Conservation (phyloP, 495 filamentous ascomycete genomes). For the Tuber aestivum region DNA sequence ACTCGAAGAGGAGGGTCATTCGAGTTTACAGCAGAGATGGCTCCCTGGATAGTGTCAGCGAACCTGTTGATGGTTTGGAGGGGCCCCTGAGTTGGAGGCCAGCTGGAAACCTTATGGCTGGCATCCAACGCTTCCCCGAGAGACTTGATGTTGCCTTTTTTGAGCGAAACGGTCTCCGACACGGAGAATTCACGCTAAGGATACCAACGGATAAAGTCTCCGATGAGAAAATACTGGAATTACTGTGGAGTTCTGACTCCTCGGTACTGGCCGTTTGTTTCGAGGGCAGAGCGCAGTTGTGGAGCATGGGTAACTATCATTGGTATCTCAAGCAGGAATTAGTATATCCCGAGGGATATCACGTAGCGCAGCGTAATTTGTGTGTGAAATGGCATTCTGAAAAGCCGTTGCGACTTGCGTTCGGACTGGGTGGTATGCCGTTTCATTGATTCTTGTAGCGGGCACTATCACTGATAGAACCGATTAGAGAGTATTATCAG, state of each 20-base stretch:
- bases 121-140: slow-evolving; percentile 65
- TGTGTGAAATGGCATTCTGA: slow-evolving; percentile 75
- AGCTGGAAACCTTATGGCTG: slow-evolving; percentile 78
- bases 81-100: slow-evolving; percentile 86
- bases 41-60: slow-evolving; percentile 79
- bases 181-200: slow-evolving; percentile 80
- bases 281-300: slow-evolving; percentile 74
- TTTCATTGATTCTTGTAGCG: slow-evolving; percentile 13
- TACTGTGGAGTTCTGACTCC: slow-evolving; percentile 88
- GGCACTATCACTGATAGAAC: slow-evolving; percentile 28
- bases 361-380: slow-evolving; percentile 42
- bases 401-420: slow-evolving; percentile 60
- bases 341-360: slow-evolving; percentile 43
- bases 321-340: slow-evolving; percentile 98
- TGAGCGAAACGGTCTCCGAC: slow-evolving; percentile 88
- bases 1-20: slow-evolving; percentile 63
- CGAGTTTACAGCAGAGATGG: slow-evolving; percentile 88
- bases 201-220: slow-evolving; percentile 54
- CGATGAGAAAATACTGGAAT: slow-evolving; percentile 54
- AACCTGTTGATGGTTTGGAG: slow-evolving; percentile 86
- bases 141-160: slow-evolving; percentile 86
- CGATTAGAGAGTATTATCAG: slow-evolving; percentile 51
- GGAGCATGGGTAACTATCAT: slow-evolving; percentile 95
- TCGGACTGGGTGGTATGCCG: slow-evolving; percentile 46
- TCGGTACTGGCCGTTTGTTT: slow-evolving; percentile 78